phyloP scores from a whole-genome alignment of 2,329 filamentous ascomycete species.

The Fonsecaea pedrosoi region DNA sequence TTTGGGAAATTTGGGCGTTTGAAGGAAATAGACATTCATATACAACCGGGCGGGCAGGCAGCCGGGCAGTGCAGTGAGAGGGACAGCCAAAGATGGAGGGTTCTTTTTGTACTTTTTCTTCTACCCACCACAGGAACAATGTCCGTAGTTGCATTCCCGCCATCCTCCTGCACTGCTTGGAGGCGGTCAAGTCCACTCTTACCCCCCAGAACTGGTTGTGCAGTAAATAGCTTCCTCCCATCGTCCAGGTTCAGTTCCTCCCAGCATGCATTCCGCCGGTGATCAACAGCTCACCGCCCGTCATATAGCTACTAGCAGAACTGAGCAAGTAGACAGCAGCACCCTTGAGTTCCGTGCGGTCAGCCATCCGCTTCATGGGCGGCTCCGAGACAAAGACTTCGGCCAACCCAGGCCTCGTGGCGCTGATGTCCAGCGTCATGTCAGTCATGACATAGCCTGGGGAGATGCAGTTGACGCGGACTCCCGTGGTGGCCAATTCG shows the following conservation, averaged over 20 bases:
- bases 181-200: not conserved
- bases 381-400: constrained; percentile 49
- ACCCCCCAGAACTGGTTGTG: not conserved
- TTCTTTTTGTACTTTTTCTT: too few species aligned
- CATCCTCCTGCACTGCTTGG: not conserved
- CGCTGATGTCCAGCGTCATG: constrained; percentile 45
- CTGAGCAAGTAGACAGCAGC: constrained; percentile 51
- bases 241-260: constrained; percentile 15
- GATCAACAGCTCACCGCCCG: constrained; percentile 46
- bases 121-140: too few species aligned
- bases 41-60: too few species aligned
- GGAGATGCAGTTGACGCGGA: constrained; percentile 56
- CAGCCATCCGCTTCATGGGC: constrained; percentile 50
- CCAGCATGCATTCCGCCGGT: constrained; percentile 49
- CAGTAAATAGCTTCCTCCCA: too few species aligned
- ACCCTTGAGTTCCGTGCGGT: constrained; percentile 49
- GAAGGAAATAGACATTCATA: not conserved
- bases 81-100: too few species aligned
- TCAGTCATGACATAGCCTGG: constrained; percentile 50
- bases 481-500: constrained; percentile 57
- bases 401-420: constrained; percentile 41
- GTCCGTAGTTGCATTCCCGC: too few species aligned
- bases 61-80: too few species aligned
- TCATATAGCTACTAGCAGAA: constrained; percentile 51
- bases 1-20: constrained; percentile 17